Base-by-base conservation (phyloP, 2,329 filamentous ascomycete genomes). In the Penicillium janthinellum region DNA sequence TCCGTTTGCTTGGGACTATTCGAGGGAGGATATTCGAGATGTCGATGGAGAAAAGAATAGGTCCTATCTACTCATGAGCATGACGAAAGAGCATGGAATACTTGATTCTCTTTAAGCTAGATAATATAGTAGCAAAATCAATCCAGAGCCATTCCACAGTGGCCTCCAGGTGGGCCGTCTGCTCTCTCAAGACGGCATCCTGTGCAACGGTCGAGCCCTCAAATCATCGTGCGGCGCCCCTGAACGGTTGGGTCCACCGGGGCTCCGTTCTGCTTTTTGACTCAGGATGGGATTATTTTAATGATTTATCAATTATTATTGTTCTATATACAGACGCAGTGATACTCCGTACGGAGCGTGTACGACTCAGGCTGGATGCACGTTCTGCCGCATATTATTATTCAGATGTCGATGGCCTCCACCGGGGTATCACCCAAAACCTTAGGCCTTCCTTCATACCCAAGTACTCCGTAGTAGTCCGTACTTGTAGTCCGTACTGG, bases 131-230 rank as follows among this genome's bases (percentile, higher is more conserved):
- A 31, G 10, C 8, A 10, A 15, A n/a, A 17, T 39, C 20, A 41
- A 17, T 41, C 38, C 14, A 39, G 38, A 41, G 10, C 38, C 38
- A 41, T 17, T 12, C 5, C n/a, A 20, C n/a, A 12, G 42, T 22
- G 17, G 42, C 25, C 17, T 6, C 17, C 17, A 17, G 28, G 42
- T 22, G 6, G 42, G 12, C 42, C 17, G 17, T 17, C 17, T 31
- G 3, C 22, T 3, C 22, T 22, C 42, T 15, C 12, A 17, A 17
- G 11, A 44, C 31, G 8, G 31, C 20, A 25, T 20, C 25, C 50
- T 48, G 45, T 53, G 35, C 45, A 61, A 61, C 59, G 50, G 58
- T 60, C 52, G 35, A 22, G 37, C 56, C 50, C 44, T 57, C 58
- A 31, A 57, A 58, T 58, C 59, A 61, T 42, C 38, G 49, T 35